Evolutionary conservation across 495 filamentous ascomycete species (phyloP).

Genomic region (Acidiella bohemica): DNA sequence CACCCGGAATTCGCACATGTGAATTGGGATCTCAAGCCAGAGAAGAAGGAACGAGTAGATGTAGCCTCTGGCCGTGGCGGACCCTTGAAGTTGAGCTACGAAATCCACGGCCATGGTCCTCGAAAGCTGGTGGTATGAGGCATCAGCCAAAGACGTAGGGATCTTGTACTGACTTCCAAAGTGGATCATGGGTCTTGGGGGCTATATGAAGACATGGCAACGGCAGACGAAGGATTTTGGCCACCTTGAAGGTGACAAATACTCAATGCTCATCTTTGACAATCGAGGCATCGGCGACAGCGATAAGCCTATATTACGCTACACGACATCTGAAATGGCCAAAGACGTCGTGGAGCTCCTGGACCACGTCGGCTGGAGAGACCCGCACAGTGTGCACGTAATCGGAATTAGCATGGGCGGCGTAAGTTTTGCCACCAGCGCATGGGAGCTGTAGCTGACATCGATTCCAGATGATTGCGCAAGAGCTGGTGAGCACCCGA

Average conservation of each 20-base stretch:
- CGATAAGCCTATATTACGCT: slow-evolving; percentile 58
- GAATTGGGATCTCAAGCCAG: slow-evolving; percentile 52
- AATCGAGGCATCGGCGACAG: slow-evolving; percentile 68
- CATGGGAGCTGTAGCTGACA: too few relatives aligned
- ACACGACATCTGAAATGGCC: slow-evolving; percentile 65
- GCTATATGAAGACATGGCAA: slow-evolving; percentile 46
- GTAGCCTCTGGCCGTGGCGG: slow-evolving; percentile 54
- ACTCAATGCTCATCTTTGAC: slow-evolving; percentile 61
- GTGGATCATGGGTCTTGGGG: slow-evolving; percentile 35
- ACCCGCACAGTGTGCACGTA: slow-evolving; percentile 46
- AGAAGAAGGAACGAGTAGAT: slow-evolving; percentile 40
- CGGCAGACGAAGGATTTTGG: slow-evolving; percentile 65
- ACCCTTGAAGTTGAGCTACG: slow-evolving; percentile 57
- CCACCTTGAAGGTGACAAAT: slow-evolving; percentile 50
- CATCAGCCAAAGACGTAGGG: neutral
- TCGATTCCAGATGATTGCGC: slow-evolving; percentile 93
- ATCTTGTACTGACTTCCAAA: neutral
- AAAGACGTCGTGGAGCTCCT: slow-evolving; percentile 55
- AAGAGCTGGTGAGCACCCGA: slow-evolving; percentile 48
- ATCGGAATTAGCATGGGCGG: slow-evolving; percentile 67
- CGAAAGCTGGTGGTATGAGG: slow-evolving; percentile 47
- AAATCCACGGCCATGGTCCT: slow-evolving; percentile 64
- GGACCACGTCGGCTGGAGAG: slow-evolving; percentile 55
- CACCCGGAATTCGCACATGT: slow-evolving; percentile 40
- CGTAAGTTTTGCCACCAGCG: too few relatives aligned